A percentile compares a stretch with the other conserved stretches of the same genome.
phyloP scores from a whole-genome alignment of 495 filamentous ascomycete species.

The Bombardia bombarda region DNA sequence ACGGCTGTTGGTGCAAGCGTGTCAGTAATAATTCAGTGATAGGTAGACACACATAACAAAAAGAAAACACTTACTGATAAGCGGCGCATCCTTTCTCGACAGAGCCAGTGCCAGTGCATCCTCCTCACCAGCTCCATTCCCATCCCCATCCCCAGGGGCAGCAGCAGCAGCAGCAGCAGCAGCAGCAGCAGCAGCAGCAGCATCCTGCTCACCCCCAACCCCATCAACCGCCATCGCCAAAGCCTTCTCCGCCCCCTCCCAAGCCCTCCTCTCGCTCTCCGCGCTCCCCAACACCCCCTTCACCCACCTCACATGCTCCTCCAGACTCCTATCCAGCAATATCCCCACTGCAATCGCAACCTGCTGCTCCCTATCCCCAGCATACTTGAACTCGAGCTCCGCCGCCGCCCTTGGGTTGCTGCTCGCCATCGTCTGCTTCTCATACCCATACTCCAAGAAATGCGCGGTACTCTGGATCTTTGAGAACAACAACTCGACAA shows the following conservation, averaged over 20 bases:
- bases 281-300: slow-evolving; percentile 60
- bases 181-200: slow-evolving; percentile 15
- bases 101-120: too few relatives aligned
- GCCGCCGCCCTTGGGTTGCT: slow-evolving; percentile 51
- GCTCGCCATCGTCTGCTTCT: slow-evolving; percentile 68
- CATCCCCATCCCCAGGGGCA: neutral
- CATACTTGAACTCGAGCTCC: slow-evolving; percentile 73
- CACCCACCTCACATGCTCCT: slow-evolving; percentile 72
- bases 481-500: slow-evolving; percentile 87
- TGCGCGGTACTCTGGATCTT: slow-evolving; percentile 78
- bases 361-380: slow-evolving; percentile 55
- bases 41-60: neutral
- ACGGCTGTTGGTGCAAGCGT: slow-evolving; percentile 39
- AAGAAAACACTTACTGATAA: slow-evolving; percentile 34
- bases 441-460: slow-evolving; percentile 85
- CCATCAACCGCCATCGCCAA: slow-evolving; percentile 21
- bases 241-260: slow-evolving; percentile 65
- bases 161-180: slow-evolving; percentile 21
- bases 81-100: slow-evolving; percentile 27
- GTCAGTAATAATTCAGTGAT: slow-evolving; percentile 4
- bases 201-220: slow-evolving; percentile 11
- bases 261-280: slow-evolving; percentile 64
- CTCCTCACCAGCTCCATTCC: slow-evolving; percentile 23
- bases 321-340: slow-evolving; percentile 67
- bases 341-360: slow-evolving; percentile 71